These are phyloP conservation scores for Dictyostelium citrinum DNA, from an alignment of 78 protist species.

Conservation along the genomic window DNA sequence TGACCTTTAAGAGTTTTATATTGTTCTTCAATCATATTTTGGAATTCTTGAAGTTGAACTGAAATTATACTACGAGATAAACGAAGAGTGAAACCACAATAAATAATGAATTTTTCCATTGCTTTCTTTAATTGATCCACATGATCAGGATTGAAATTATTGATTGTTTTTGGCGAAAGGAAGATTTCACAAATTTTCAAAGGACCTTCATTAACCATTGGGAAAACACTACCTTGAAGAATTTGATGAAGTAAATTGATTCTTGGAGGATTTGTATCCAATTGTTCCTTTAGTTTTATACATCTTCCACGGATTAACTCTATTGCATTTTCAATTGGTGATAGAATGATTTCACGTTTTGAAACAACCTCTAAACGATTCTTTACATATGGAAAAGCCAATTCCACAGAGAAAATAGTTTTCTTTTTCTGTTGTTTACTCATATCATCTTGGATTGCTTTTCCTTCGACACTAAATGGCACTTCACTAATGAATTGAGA, in stretches of 20 bases:
- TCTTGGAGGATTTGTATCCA: slow-evolving; percentile 55
- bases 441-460: slow-evolving; percentile 69
- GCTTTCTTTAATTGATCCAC: slow-evolving; percentile 57
- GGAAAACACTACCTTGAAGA: slow-evolving; percentile 63
- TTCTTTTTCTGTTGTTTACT: slow-evolving; percentile 66
- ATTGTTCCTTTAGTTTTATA: slow-evolving; percentile 60
- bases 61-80: slow-evolving; percentile 14
- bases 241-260: slow-evolving; percentile 62
- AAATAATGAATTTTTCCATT: slow-evolving; percentile 55
- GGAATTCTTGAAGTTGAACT: slow-evolving; percentile 65
- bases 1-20: slow-evolving; percentile 48
- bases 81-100: slow-evolving; percentile 34
- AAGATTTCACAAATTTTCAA: slow-evolving; percentile 64
- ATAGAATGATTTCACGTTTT: slow-evolving; percentile 62
- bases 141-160: slow-evolving; percentile 13
- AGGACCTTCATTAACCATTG: slow-evolving; percentile 77
- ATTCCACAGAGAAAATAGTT: slow-evolving; percentile 45
- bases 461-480: slow-evolving; percentile 44
- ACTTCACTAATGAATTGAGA: slow-evolving; percentile 52
- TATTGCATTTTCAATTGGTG: slow-evolving; percentile 77
- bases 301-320: slow-evolving; percentile 50
- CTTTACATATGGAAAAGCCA: slow-evolving; percentile 65
- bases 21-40: slow-evolving; percentile 73
- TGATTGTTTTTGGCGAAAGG: not conserved
- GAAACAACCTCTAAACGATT: slow-evolving; percentile 46